phyloP scores from a whole-genome alignment of 225 moss, liverwort and hornwort genomes.

The Straminergon stramineum region DNA sequence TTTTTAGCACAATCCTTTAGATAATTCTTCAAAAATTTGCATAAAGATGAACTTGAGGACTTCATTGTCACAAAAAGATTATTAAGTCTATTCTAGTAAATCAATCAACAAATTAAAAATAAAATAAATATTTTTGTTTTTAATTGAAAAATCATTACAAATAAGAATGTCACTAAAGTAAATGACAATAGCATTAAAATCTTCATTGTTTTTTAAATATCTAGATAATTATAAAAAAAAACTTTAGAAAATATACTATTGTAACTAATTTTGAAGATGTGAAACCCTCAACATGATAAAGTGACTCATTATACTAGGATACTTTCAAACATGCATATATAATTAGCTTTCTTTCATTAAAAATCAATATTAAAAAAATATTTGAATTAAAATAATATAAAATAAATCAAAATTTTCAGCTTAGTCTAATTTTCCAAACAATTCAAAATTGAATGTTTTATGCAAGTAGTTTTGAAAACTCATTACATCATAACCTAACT shows the following conservation, averaged over 20 bases:
- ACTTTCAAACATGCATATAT: background rate
- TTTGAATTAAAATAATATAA: background rate
- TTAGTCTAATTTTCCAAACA: background rate
- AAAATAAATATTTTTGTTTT: background rate
- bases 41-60: background rate
- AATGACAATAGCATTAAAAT: background rate
- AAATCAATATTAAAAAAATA: background rate
- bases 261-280: background rate
- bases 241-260: background rate
- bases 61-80: background rate
- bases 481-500: background rate
- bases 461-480: background rate
- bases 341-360: background rate
- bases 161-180: background rate
- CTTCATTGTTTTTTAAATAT: background rate
- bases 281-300: no score
- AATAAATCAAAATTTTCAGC: background rate
- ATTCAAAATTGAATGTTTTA: background rate
- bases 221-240: no score
- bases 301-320: background rate
- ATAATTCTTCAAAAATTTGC: background rate
- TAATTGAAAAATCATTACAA: background rate
- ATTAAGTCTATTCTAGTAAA: background rate
- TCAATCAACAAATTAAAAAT: background rate
- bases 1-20: background rate